Conservation (phyloP, 495 filamentous ascomycete species). For the Penicillium chermesinum region DNA sequence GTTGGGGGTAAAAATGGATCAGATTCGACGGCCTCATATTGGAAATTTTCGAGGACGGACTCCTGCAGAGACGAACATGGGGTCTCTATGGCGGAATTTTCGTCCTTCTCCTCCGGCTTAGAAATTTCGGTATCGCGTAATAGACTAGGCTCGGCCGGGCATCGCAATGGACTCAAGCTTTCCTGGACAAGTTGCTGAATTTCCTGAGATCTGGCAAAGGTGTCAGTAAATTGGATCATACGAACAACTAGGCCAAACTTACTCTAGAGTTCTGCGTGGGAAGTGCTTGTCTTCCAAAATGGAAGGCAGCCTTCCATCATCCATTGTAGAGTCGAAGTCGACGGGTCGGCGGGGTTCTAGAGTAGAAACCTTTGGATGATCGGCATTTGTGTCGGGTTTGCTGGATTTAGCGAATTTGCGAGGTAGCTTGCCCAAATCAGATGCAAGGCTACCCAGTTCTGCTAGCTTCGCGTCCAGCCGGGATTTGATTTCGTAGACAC, state of each 20-base stretch:
- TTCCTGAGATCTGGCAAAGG: constrained; percentile 35
- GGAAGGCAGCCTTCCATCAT: constrained; percentile 66
- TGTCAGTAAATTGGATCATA: background rate
- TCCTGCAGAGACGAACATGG: background rate
- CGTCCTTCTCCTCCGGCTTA: background rate
- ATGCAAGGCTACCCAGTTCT: constrained; percentile 61
- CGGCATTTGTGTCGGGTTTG: constrained; percentile 8
- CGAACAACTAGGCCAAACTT: constrained; percentile 19
- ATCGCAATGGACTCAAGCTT: constrained; percentile 54
- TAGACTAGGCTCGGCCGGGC: constrained; percentile 17
- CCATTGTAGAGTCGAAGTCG: constrained; percentile 16
- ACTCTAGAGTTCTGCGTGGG: constrained; percentile 71
- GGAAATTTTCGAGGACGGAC: constrained; percentile 1
- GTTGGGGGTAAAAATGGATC: constrained; percentile 27
- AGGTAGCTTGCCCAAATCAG: constrained; percentile 51
- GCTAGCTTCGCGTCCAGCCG: constrained; percentile 65
- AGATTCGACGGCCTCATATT: constrained; percentile 3
- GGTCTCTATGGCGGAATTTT: background rate
- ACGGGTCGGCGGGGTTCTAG: constrained; percentile 10
- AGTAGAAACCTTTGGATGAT: constrained; percentile 16
- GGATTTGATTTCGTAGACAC: constrained; percentile 61
- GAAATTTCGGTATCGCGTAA: constrained; percentile 28
- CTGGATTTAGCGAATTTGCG: constrained; percentile 25
- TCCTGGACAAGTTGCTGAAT: constrained; percentile 41
- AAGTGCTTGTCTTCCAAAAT: constrained; percentile 81